phyloP scores from a whole-genome alignment of 78 protist species.

The Dictyostelium brefeldianum region DNA sequence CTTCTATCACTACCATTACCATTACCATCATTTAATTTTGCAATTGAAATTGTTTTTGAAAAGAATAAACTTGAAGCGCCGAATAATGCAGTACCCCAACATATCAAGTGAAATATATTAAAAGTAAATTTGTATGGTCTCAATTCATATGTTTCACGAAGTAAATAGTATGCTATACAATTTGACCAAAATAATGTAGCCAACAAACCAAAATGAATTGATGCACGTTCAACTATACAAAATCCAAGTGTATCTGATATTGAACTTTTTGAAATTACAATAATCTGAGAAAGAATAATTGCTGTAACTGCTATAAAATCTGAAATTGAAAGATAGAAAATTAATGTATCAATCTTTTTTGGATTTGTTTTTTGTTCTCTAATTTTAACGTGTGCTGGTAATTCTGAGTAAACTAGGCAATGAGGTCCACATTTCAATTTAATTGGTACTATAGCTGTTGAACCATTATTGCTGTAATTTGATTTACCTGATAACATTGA shows the following conservation, averaged over 20 bases:
- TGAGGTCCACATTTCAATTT: background rate
- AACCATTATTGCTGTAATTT: background rate
- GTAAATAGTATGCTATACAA: conserved; percentile 48
- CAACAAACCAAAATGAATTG: conserved; percentile 53
- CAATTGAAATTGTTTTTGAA: background rate
- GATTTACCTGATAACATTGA: background rate
- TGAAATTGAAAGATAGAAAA: conserved; percentile 36
- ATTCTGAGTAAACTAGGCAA: background rate
- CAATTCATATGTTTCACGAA: conserved; percentile 38
- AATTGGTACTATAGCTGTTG: background rate
- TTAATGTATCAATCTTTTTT: conserved; percentile 14
- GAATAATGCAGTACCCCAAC: background rate
- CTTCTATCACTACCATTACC: background rate
- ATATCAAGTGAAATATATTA: background rate
- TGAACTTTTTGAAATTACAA: background rate
- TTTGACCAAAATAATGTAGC: conserved; percentile 57
- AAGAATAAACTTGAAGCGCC: background rate
- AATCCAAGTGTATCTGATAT: background rate
- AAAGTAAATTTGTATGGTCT: conserved; percentile 20
- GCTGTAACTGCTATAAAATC: conserved; percentile 35
- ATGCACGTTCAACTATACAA: background rate
- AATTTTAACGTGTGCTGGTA: background rate
- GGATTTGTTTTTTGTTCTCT: conserved; percentile 26
- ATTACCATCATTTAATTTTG: background rate
- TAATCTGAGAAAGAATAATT: conserved; percentile 6